phyloP scores from a whole-genome alignment of 2,329 filamentous ascomycete species.

The Albophoma yamanashiensis region DNA sequence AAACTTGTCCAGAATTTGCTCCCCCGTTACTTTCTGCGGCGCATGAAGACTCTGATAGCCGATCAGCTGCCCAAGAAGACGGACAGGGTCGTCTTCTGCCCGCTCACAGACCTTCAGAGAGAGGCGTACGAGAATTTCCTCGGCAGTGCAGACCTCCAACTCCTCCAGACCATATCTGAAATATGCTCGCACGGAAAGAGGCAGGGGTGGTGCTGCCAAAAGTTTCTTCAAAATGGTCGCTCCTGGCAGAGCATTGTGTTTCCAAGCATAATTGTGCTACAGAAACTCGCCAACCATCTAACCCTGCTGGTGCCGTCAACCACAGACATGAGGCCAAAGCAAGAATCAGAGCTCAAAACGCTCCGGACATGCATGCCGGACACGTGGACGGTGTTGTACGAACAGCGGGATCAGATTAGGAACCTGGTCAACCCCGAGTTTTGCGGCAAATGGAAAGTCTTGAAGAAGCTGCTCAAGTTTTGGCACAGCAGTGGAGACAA shows the following conservation, averaged over 20 bases:
- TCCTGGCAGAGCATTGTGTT: conserved; percentile 74
- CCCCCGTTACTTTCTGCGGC: conserved; percentile 79
- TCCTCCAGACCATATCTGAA: conserved; percentile 58
- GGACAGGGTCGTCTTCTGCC: conserved; percentile 90
- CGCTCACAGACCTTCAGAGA: conserved; percentile 69
- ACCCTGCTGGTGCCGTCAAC: conserved; percentile 67
- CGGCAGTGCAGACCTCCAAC: conserved; percentile 53
- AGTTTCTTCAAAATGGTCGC: conserved; percentile 45
- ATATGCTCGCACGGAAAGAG: conserved; percentile 54
- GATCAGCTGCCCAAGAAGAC: conserved; percentile 91
- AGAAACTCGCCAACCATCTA: conserved; percentile 89
- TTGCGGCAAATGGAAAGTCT: conserved; percentile 92
- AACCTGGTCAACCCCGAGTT: conserved; percentile 80
- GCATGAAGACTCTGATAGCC: conserved; percentile 88
- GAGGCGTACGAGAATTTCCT: conserved; percentile 77
- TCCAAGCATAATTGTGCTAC: conserved; percentile 68
- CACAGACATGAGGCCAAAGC: conserved; percentile 58
- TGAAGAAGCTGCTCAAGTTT: conserved; percentile 76
- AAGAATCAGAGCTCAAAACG: conserved; percentile 64
- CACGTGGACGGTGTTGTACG: conserved; percentile 63
- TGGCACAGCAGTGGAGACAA: conserved; percentile 91
- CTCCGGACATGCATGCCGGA: conserved; percentile 67
- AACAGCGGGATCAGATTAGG: conserved; percentile 64
- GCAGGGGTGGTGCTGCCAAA: conserved; percentile 72
- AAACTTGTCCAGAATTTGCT: conserved; percentile 80